Conservation (phyloP, 352 stramenopile species). For the Phytophthora europaea region DNA sequence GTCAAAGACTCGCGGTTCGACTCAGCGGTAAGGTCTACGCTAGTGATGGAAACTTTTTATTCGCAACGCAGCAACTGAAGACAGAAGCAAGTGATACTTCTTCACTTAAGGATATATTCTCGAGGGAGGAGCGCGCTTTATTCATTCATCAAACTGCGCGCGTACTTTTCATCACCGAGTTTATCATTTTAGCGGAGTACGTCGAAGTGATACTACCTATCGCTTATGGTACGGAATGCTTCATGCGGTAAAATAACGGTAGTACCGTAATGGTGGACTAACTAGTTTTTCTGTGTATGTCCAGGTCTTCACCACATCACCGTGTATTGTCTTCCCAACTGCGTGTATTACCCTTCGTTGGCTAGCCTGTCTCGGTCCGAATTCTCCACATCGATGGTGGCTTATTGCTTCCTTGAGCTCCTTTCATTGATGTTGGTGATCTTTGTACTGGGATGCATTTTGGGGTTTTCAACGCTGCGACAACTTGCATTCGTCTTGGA, state of each 20-base stretch:
- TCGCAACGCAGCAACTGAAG: neutral
- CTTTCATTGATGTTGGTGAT: conserved; percentile 1
- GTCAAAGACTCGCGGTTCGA: neutral
- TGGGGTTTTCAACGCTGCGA: conserved; percentile 23
- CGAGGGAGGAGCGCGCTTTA: conserved; percentile 13
- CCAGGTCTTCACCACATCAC: conserved; percentile 9
- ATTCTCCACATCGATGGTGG: conserved; percentile 1
- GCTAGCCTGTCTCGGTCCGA: neutral
- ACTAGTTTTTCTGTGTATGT: neutral
- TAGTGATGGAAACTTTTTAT: neutral
- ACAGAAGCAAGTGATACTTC: neutral
- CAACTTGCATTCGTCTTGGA: conserved; percentile 48
- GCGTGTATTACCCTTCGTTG: conserved; percentile 18
- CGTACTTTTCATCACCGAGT: conserved; percentile 44
- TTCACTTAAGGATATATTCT: conserved; percentile 5
- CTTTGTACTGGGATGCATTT: conserved; percentile 1
- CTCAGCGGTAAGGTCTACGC: neutral
- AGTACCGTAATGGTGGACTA: neutral
- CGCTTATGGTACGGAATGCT: conserved; percentile 28
- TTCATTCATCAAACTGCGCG: conserved; percentile 34
- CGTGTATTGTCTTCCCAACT: conserved; percentile 20
- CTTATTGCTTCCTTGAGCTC: conserved; percentile 17
- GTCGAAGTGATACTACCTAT: conserved; percentile 39
- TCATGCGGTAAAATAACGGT: neutral
- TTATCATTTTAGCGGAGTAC: conserved; percentile 42